These are phyloP conservation scores for Hymenochaete sp. DNA, from an alignment of 1,284 basidiomycete species.

Conservation along the genomic window DNA sequence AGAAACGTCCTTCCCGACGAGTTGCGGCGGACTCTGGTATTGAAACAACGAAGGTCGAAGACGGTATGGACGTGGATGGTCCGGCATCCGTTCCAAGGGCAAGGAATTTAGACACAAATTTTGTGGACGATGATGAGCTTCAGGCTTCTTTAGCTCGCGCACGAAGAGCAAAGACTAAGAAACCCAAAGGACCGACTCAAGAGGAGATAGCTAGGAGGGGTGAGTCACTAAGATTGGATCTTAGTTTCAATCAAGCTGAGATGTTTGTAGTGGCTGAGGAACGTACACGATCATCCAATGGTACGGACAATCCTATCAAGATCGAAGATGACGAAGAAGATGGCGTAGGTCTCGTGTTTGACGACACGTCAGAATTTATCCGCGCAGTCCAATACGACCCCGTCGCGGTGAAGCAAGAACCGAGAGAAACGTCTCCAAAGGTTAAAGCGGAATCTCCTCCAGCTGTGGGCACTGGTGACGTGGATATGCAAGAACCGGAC, in stretches of 20 bases:
- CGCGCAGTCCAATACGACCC: slow-evolving; percentile 73
- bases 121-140: slow-evolving; percentile 97
- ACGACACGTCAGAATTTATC: slow-evolving; percentile 97
- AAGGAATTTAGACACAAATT: slow-evolving; percentile 73
- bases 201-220: slow-evolving; percentile 80
- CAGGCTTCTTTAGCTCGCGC: slow-evolving; percentile 87
- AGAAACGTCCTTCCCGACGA: slow-evolving; percentile 74
- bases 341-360: slow-evolving; percentile 71
- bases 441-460: slow-evolving; percentile 34
- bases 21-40: slow-evolving; percentile 57
- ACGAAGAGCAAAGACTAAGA: slow-evolving; percentile 74
- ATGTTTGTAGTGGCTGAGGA: slow-evolving; percentile 54
- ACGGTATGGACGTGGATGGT: slow-evolving; percentile 73
- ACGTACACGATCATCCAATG: slow-evolving; percentile 43
- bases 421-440: slow-evolving; percentile 32
- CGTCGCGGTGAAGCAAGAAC: slow-evolving; percentile 44
- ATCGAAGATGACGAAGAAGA: slow-evolving; percentile 50
- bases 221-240: slow-evolving; percentile 32
- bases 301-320: slow-evolving; percentile 40
- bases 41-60: slow-evolving; percentile 25
- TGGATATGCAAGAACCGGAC: slow-evolving; percentile 53
- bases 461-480: slow-evolving; percentile 30
- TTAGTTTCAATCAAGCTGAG: slow-evolving; percentile 1
- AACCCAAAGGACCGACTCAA: slow-evolving; percentile 69
- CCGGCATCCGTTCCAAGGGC: slow-evolving; percentile 51